Conservation (phyloP, 192 early-diverging fungal species). For the Podila epigama region DNA sequence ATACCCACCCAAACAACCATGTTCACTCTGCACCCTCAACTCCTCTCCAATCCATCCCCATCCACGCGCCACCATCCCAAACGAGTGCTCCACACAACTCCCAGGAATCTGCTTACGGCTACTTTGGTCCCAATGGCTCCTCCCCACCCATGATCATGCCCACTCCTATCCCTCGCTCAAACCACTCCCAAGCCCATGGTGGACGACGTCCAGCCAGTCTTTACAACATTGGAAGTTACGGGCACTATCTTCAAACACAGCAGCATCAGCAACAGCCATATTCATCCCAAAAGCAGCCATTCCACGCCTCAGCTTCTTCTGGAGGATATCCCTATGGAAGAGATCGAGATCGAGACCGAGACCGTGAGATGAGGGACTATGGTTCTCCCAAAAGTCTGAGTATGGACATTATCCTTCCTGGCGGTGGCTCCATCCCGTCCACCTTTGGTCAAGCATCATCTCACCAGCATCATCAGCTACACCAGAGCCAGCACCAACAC, state of each 20-base stretch:
- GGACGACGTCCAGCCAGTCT: conserved; percentile 32
- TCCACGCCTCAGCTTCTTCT: neutral
- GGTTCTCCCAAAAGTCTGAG: neutral
- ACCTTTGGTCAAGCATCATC: too few species aligned
- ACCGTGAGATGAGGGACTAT: too few species aligned
- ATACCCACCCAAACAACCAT: conserved; percentile 9
- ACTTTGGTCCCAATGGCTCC: conserved; percentile 32
- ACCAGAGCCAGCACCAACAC: too few species aligned
- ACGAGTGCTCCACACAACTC: neutral
- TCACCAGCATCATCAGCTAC: too few species aligned
- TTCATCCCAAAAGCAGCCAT: conserved; percentile 8
- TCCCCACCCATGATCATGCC: conserved; percentile 44
- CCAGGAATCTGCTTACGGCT: conserved; percentile 5
- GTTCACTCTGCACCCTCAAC: conserved; percentile 42
- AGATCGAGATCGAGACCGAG: neutral
- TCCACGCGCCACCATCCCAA: conserved; percentile 5
- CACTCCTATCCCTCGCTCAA: conserved; percentile 26
- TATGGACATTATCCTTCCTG: neutral
- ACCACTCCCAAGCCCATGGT: conserved; percentile 8
- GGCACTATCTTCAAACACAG: conserved; percentile 25
- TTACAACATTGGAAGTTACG: conserved; percentile 31
- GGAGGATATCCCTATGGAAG: neutral
- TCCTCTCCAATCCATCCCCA: conserved; percentile 17
- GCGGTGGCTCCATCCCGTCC: neutral
- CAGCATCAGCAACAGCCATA: conserved; percentile 31